Percentiles rank a stretch among this genome's conserved stretches.
These are phyloP conservation scores for Cryphonectria naterciae DNA, from an alignment of 2,329 filamentous ascomycete species.

Conservation along the genomic window DNA sequence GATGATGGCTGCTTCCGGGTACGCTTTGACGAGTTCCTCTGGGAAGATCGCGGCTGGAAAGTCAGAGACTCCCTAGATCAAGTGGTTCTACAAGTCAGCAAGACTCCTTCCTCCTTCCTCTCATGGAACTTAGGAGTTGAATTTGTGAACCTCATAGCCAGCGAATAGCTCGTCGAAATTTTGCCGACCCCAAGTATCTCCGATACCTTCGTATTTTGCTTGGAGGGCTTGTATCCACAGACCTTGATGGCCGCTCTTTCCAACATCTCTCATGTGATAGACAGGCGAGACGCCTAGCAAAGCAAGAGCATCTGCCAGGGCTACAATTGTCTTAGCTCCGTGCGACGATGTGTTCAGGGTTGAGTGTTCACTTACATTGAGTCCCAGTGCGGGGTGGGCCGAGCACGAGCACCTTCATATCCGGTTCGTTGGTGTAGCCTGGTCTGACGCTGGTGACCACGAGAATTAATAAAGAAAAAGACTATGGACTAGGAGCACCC, in stretches of 20 bases:
- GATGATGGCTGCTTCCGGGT: conserved; percentile 66
- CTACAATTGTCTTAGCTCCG: conserved; percentile 20
- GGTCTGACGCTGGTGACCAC: not conserved
- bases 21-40: conserved; percentile 63
- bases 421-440: not conserved
- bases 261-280: conserved; percentile 42
- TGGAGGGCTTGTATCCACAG: conserved; percentile 42
- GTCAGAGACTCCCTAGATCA: conserved; percentile 34
- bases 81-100: not conserved
- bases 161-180: conserved; percentile 43
- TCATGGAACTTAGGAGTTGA: not conserved
- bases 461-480: not conserved
- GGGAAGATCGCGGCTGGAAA: conserved; percentile 47
- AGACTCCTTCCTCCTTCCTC: not conserved
- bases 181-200: conserved; percentile 30
- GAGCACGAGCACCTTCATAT: conserved; percentile 41
- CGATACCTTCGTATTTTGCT: conserved; percentile 37
- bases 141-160: conserved; percentile 34
- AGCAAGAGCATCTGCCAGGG: conserved; percentile 38
- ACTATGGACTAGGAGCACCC: not conserved
- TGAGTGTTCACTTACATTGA: conserved; percentile 34
- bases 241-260: conserved; percentile 38
- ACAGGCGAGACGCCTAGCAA: conserved; percentile 38
- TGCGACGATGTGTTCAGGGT: conserved; percentile 12
- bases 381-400: conserved; percentile 41